phyloP scores from a whole-genome alignment of 1,139 yeast genomes.

The Meyerozyma guilliermondii region DNA sequence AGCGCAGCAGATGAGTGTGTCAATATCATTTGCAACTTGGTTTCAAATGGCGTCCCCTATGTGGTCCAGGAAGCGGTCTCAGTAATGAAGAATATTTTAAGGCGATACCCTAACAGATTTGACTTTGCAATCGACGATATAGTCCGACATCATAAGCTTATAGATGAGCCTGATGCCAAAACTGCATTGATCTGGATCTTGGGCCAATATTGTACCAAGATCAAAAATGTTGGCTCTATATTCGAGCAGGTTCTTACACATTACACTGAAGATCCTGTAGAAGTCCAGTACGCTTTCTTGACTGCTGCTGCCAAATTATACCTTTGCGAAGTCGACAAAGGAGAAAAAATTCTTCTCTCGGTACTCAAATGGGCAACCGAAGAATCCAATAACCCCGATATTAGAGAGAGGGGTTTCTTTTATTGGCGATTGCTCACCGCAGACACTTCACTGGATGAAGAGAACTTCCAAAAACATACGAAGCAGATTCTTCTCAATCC shows the following conservation, averaged over 20 bases:
- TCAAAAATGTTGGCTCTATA: constrained; percentile 43
- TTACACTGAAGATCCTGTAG: constrained; percentile 59
- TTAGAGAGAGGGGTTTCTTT: constrained; percentile 79
- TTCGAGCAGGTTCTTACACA: constrained; percentile 41
- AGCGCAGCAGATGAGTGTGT: constrained; percentile 61
- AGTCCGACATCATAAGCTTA: constrained; percentile 37
- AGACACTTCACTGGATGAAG: constrained; percentile 22
- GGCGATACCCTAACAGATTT: constrained; percentile 61
- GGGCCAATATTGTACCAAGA: constrained; percentile 61
- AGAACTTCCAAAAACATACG: constrained; percentile 35
- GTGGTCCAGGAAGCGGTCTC: constrained; percentile 78
- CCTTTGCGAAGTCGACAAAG: constrained; percentile 49
- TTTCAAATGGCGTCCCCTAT: constrained; percentile 65
- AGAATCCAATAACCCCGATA: constrained; percentile 69
- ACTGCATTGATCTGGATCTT: constrained; percentile 79
- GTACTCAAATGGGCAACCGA: constrained; percentile 72
- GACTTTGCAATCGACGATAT: constrained; percentile 37
- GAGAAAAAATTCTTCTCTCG: constrained; percentile 54
- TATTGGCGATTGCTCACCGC: constrained; percentile 78
- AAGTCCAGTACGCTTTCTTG: constrained; percentile 68
- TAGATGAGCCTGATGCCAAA: constrained; percentile 77
- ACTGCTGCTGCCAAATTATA: constrained; percentile 75
- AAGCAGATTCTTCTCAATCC: constrained; percentile 55
- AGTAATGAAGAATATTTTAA: constrained; percentile 68
- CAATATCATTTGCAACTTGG: constrained; percentile 52